phyloP scores from a whole-genome alignment of 176 grass and related monocot species.

The Oryza glumipatula region DNA sequence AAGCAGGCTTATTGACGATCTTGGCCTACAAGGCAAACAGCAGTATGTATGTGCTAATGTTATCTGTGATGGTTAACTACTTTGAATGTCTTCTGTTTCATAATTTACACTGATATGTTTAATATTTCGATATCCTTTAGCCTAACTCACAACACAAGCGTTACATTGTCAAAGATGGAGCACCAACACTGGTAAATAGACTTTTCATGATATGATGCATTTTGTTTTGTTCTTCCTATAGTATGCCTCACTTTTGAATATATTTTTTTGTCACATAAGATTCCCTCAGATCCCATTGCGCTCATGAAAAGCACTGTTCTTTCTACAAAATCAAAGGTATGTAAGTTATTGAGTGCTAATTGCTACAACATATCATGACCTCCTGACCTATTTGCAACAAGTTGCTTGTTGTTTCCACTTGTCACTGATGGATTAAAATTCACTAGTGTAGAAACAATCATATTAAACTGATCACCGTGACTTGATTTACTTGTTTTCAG shows the following conservation, averaged over 20 bases:
- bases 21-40: slow-evolving; percentile 71
- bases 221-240: slow-evolving; percentile 1
- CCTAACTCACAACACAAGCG: slow-evolving; percentile 90
- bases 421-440: slow-evolving; percentile 13
- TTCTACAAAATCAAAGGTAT: slow-evolving; percentile 92
- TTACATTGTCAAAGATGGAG: slow-evolving; percentile 87
- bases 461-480: slow-evolving; percentile 13
- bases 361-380: slow-evolving; percentile 2
- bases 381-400: background rate
- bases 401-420: slow-evolving; percentile 17
- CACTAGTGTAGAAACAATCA: slow-evolving; percentile 20
- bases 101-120: slow-evolving; percentile 28
- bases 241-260: slow-evolving; percentile 29
- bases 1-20: slow-evolving; percentile 78
- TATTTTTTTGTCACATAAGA: slow-evolving; percentile 46
- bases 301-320: slow-evolving; percentile 78
- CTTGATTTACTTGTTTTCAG: slow-evolving; percentile 30
- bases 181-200: slow-evolving; percentile 69
- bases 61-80: slow-evolving; percentile 25
- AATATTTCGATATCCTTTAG: slow-evolving; percentile 50
- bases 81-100: slow-evolving; percentile 14
- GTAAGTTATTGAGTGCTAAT: slow-evolving; percentile 4
- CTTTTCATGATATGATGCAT: slow-evolving; percentile 20
- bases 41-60: slow-evolving; percentile 79
- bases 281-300: slow-evolving; percentile 79